A percentile compares a stretch with the other conserved stretches of the same genome.
Conservation (phyloP, 148 eudicot species). For the Silene uniflora region DNA sequence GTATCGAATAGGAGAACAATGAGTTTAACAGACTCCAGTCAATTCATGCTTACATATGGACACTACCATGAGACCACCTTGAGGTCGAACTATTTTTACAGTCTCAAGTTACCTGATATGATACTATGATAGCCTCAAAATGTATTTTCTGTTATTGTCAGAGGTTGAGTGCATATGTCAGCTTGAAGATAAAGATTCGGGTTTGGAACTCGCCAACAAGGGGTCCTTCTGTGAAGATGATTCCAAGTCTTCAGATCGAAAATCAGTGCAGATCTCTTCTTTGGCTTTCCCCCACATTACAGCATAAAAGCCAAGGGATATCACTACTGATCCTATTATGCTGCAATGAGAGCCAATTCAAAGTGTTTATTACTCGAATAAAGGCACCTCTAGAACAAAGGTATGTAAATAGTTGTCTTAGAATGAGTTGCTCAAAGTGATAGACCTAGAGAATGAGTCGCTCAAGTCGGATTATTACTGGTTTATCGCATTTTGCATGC, state of each 20-base stretch:
- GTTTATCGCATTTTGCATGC: too few relatives aligned
- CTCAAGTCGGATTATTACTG: too few relatives aligned
- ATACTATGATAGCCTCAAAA: not conserved
- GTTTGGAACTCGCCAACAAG: slow-evolving; percentile 10
- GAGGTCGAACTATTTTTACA: not conserved
- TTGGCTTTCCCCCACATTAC: slow-evolving; percentile 47
- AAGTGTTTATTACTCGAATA: not conserved
- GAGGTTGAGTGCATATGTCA: not conserved
- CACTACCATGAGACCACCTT: not conserved
- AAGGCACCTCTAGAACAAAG: not conserved
- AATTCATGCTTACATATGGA: not conserved
- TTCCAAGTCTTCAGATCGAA: slow-evolving; percentile 25
- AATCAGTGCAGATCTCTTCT: slow-evolving; percentile 24
- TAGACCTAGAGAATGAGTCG: not conserved
- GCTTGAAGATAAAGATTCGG: not conserved
- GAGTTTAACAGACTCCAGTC: not conserved
- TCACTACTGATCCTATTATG: slow-evolving; percentile 37
- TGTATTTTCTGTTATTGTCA: not conserved
- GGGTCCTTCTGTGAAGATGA: slow-evolving; percentile 32
- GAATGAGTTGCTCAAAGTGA: too few relatives aligned
- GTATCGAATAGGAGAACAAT: not conserved
- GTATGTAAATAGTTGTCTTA: too few relatives aligned
- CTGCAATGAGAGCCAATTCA: slow-evolving; percentile 24
- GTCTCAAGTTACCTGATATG: not conserved
- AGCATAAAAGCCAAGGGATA: slow-evolving; percentile 42